Conservation (phyloP, 805 yeast species). For the Metschnikowia similis region DNA sequence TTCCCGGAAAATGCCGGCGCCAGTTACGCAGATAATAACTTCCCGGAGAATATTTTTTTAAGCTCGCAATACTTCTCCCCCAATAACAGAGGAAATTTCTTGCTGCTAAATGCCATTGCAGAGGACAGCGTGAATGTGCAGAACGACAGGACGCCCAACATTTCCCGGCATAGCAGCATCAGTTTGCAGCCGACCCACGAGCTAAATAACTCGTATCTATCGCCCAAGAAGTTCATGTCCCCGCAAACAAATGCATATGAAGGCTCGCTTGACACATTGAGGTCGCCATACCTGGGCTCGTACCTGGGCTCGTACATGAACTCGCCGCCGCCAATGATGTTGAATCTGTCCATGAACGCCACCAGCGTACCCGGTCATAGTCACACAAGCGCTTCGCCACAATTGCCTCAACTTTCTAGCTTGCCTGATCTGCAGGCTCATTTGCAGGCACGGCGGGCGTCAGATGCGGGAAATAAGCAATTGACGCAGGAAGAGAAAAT, state of each 20-base stretch:
- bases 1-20: not conserved
- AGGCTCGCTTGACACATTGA: constrained; percentile 32
- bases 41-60: constrained; percentile 20
- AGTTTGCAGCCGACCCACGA: constrained; percentile 23
- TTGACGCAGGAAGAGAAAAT: constrained; percentile 64
- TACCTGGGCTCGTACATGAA: constrained; percentile 32
- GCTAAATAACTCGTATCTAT: constrained; percentile 29
- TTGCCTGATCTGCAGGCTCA: not conserved
- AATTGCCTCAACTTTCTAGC: constrained; percentile 9
- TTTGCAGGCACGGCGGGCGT: constrained; percentile 2
- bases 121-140: constrained; percentile 21
- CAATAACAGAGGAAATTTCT: constrained; percentile 22
- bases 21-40: not conserved
- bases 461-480: constrained; percentile 29
- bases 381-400: not conserved
- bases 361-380: constrained; percentile 13
- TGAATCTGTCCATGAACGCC: constrained; percentile 15
- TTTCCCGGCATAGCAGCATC: constrained; percentile 29
- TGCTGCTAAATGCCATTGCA: constrained; percentile 30
- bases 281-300: constrained; percentile 28
- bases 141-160: constrained; percentile 29
- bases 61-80: constrained; percentile 43
- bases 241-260: constrained; percentile 26
- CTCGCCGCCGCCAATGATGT: constrained; percentile 32
- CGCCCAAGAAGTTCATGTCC: constrained; percentile 34